These are phyloP conservation scores for Fraxinus excelsior DNA, from an alignment of 257 asterid species.

Conservation along the genomic window DNA sequence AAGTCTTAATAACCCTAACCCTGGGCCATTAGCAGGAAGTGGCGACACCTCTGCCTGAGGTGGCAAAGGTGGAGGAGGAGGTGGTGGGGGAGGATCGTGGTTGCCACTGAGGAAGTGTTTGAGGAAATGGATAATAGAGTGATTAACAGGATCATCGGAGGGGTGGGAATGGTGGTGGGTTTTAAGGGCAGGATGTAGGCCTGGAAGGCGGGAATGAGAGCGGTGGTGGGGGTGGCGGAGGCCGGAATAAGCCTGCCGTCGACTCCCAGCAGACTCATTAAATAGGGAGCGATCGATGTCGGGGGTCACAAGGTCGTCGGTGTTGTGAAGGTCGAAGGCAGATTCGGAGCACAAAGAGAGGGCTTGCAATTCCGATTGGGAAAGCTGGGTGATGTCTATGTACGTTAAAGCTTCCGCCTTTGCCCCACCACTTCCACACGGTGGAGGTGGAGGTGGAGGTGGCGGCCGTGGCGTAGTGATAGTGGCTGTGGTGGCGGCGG, in stretches of 20 bases:
- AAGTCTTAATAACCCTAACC: conserved; percentile 43
- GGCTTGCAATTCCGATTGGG: conserved; percentile 82
- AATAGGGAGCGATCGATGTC: conserved; percentile 71
- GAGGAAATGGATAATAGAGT: conserved; percentile 67
- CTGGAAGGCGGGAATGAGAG: conserved; percentile 66
- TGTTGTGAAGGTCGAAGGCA: conserved; percentile 45
- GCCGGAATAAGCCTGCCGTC: conserved; percentile 83
- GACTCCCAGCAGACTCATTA: conserved; percentile 90
- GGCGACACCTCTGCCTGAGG: conserved; percentile 26
- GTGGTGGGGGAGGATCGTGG: conserved; percentile 65
- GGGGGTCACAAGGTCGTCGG: conserved; percentile 63
- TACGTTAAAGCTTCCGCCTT: conserved; percentile 49
- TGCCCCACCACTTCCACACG: conserved; percentile 33
- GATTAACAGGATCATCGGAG: conserved; percentile 68
- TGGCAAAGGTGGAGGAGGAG: conserved; percentile 50
- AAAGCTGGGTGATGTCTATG: conserved; percentile 53
- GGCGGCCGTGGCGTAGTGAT: conserved; percentile 30
- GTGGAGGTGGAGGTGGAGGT: conserved; percentile 33
- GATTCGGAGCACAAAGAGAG: conserved; percentile 67
- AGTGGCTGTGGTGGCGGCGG: conserved; percentile 38
- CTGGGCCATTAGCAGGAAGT: conserved; percentile 8
- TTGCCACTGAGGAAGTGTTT: conserved; percentile 55
- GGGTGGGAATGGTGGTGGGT: conserved; percentile 38
- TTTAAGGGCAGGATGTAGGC: conserved; percentile 54
- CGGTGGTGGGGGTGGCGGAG: conserved; percentile 61